Percentiles rank a stretch among this genome's conserved stretches.
These are phyloP conservation scores for Trichaptum fuscoviolaceum DNA, from an alignment of 768 basidiomycete species.

Conservation along the genomic window DNA sequence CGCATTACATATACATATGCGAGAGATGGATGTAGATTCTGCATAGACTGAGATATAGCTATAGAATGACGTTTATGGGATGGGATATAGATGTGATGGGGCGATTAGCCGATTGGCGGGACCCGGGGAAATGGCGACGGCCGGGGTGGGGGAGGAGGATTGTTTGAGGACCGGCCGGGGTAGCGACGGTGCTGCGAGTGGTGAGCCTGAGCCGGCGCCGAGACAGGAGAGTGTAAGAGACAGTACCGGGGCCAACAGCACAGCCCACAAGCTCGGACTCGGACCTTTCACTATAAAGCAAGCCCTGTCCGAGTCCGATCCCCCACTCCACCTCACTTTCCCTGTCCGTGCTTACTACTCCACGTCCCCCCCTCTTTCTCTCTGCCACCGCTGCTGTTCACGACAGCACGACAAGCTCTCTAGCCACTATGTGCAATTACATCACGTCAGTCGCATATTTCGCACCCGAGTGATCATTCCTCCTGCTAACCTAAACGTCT, in stretches of 20 bases:
- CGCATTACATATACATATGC: neutral
- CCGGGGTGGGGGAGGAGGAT: neutral
- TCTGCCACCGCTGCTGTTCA: neutral
- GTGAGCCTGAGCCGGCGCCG: conserved; percentile 58
- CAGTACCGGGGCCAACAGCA: neutral
- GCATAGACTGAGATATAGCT: no score
- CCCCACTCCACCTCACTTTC: conserved; percentile 11
- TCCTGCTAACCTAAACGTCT: conserved; percentile 23
- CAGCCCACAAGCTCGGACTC: conserved; percentile 4
- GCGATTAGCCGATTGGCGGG: neutral
- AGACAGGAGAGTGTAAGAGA: conserved; percentile 28
- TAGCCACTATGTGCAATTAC: conserved; percentile 46
- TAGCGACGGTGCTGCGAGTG: conserved; percentile 30
- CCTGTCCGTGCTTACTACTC: neutral
- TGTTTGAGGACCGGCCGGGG: neutral
- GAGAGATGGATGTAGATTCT: no score
- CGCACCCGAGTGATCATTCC: conserved; percentile 14
- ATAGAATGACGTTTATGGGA: neutral
- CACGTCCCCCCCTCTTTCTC: neutral
- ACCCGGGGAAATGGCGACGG: neutral
- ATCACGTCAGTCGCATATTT: conserved; percentile 39
- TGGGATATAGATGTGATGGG: neutral
- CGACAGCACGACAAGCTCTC: no score
- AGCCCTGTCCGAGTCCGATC: conserved; percentile 13
- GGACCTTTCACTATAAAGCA: conserved; percentile 24